Base-by-base conservation (phyloP, 139 green algal species). In the Chlorella sp. region DNA sequence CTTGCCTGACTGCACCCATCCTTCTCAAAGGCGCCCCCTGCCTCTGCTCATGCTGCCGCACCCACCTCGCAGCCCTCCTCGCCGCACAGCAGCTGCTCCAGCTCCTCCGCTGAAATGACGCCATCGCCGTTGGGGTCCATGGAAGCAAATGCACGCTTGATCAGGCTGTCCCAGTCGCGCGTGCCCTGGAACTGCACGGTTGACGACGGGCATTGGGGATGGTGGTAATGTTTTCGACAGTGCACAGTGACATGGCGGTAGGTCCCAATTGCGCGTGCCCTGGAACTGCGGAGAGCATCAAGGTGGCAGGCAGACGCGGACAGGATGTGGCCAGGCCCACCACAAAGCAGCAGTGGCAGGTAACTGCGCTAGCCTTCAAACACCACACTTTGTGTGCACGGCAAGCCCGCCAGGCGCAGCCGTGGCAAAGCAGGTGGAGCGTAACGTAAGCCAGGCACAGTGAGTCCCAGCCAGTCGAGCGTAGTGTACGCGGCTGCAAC, bases 91-190 rank as follows among this genome's bases (percentile, higher is more conserved):
- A 94, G 62, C 40, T 58, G 67, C 41, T 84, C 62, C 44, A 96
- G 85, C 41, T 94, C 93, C 16, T 92, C 83, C 2, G 67, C 56
- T 17, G 75, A 83, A 44, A 95, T 90, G 56, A 58, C 46, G 41
- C 90, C 92, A 69, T 73, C 83, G 43, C 75, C 68, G 38, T 93
- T 85, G 24, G 69, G 64, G 85, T 96, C 93, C 85, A 94, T 88
- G 11, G 65, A 62, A 14, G 87, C 74, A 78, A 96, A 96, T 5
- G 86, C 90, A 65, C 83, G 58, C 40, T 84, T 40, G 8, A 91
- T 44, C 44, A 88, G 88, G 30, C 51, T 9, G 8, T 90, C 84
- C 90, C 91, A 94, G 54, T 92, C 84, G 9, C 51, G 46, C 38
- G 28, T 22, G 30, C 36, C 72, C 60, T 83, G 73, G 77, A 83